Conservation (phyloP, 2,329 filamentous ascomycete genomes). For the Verticillium nubilum region DNA sequence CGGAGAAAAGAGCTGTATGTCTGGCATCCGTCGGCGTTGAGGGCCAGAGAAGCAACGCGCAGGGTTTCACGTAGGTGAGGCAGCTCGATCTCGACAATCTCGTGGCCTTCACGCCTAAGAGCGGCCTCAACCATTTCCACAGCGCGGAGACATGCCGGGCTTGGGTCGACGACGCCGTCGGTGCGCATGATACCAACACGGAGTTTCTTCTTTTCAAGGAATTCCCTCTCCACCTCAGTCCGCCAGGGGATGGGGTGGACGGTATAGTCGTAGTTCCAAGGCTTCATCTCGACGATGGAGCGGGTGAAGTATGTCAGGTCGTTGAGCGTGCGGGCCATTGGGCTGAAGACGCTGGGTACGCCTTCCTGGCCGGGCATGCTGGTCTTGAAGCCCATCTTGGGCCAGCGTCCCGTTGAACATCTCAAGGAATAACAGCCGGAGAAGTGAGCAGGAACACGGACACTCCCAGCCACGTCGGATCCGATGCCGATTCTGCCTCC, state of each 20-base stretch:
- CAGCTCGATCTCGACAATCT: constrained; percentile 58
- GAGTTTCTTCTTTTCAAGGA: constrained; percentile 55
- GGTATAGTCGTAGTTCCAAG: constrained; percentile 83
- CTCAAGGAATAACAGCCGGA: constrained; percentile 82
- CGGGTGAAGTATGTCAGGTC: constrained; percentile 83
- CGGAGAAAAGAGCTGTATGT: constrained; percentile 76
- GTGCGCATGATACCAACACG: constrained; percentile 72
- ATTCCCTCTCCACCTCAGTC: constrained; percentile 52
- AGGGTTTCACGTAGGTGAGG: constrained; percentile 72
- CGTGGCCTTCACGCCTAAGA: constrained; percentile 67
- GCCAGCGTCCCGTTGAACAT: constrained; percentile 87
- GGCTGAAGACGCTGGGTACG: constrained; percentile 81
- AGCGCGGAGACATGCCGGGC: constrained; percentile 76
- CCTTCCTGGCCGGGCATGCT: constrained; percentile 93
- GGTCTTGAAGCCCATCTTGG: constrained; percentile 75
- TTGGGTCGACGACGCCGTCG: constrained; percentile 79
- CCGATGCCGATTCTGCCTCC: constrained; percentile 85
- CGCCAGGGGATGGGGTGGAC: constrained; percentile 85
- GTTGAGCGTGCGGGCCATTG: constrained; percentile 81
- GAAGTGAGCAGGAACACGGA: constrained; percentile 82
- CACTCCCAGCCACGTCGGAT: constrained; percentile 85
- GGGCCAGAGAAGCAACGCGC: constrained; percentile 68
- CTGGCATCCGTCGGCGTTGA: constrained; percentile 78
- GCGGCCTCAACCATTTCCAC: constrained; percentile 66
- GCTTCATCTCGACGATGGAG: constrained; percentile 71